phyloP scores from a whole-genome alignment of 2,329 filamentous ascomycete genomes.

The Fusarium nisikadoi region DNA sequence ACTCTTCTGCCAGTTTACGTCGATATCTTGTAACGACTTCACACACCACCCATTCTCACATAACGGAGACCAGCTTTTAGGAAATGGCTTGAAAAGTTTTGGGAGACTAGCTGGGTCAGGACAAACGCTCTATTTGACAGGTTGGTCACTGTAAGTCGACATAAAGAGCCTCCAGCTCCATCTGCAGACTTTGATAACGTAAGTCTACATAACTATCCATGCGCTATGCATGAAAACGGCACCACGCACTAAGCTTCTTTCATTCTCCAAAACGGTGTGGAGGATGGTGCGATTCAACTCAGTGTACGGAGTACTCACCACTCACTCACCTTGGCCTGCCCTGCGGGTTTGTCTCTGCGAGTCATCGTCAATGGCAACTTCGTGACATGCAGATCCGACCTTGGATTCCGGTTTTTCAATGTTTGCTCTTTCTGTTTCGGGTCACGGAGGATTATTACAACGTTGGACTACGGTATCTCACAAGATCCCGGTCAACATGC shows the following conservation, averaged over 20 bases:
- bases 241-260: slow-evolving; percentile 35
- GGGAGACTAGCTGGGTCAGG: background rate
- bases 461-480: background rate
- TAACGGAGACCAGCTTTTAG: background rate
- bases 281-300: slow-evolving; percentile 36
- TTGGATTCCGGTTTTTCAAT: slow-evolving; percentile 36
- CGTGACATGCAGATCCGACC: slow-evolving; percentile 42
- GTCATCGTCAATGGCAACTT: slow-evolving; percentile 42
- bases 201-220: slow-evolving; percentile 35
- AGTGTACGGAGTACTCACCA: slow-evolving; percentile 37
- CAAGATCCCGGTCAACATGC: background rate
- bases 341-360: slow-evolving; percentile 36
- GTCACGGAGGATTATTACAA: background rate
- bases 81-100: background rate
- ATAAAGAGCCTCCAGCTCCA: slow-evolving; percentile 19
- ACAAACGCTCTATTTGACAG: slow-evolving; percentile 1
- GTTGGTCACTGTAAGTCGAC: slow-evolving; percentile 17
- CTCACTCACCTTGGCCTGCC: slow-evolving; percentile 19
- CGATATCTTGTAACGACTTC: slow-evolving; percentile 1
- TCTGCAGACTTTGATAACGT: slow-evolving; percentile 34
- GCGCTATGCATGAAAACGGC: slow-evolving; percentile 29
- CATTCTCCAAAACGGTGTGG: slow-evolving; percentile 30
- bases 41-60: too few relatives aligned
- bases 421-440: slow-evolving; percentile 1
- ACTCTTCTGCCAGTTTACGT: slow-evolving; percentile 5